Base-by-base conservation (phyloP, 148 eudicot species). In the Gaultheria prostrata region DNA sequence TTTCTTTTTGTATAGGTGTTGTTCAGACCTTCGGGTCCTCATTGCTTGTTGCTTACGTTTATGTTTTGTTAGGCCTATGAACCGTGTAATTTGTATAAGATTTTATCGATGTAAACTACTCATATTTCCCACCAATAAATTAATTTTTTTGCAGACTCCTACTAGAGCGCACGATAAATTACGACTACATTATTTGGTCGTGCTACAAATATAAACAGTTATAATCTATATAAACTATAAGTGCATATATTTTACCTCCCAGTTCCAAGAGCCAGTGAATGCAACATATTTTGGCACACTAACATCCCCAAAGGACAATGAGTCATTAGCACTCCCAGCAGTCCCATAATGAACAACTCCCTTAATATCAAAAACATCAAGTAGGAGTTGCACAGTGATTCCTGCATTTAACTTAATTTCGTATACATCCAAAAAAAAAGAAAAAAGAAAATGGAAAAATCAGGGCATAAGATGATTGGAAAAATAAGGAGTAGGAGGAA, bases 281-380 rank as follows among this genome's bases (percentile, higher is more conserved):
- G 94, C 94, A 48, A 90, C 76, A 77, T 65, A 82, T 15, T 70
- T 33, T 4, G 88, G 91, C 1, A 92, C 86, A 20, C 89, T 82
- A 39, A 92, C 92, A 83, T 89, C 91, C 15, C 94, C 94, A 2
- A 92, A 48, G 17, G 76, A 75, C 83, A 90, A 74, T 0, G 90
- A 88, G 84, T 88, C 76, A 45, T 90, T 89, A 48, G 92, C 85
- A 82, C 89, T 83, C 32, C 94, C 94, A n/a, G 94, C 94, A 77
- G 84, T 89, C 63, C 94, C 94, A 78, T 92, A 92, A 63, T 90
- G 91, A 81, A 92, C 93, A 6, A 92, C 77, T 35, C 94, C 94
- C 67, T 67, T 81, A 7, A 92, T 77, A 12, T 92, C 87, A 57
- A 92, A 90, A 24, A 85, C 83, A 56, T 88, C 91, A 73, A 90